Conservation (phyloP, 2,329 filamentous ascomycete species). For the Chaetomiaceae sp. region DNA sequence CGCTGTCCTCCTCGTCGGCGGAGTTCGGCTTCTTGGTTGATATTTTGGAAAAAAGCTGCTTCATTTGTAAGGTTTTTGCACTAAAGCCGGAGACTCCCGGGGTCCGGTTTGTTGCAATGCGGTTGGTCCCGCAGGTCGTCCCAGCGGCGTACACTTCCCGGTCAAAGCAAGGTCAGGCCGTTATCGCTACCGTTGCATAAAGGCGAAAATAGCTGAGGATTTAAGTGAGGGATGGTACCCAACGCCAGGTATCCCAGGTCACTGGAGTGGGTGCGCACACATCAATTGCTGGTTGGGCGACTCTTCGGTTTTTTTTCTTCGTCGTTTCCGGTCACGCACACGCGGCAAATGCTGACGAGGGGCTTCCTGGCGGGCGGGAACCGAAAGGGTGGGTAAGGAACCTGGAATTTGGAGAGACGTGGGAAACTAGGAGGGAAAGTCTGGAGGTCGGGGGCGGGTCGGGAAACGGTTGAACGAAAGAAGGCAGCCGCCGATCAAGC, state of each 20-base stretch:
- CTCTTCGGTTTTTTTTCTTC: conserved; percentile 6
- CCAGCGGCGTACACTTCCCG: conserved; percentile 21
- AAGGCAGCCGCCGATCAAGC: conserved; percentile 15
- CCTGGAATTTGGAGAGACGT: not conserved
- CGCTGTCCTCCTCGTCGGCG: conserved; percentile 33
- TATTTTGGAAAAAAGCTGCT: conserved; percentile 49
- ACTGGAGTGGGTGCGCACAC: conserved; percentile 10
- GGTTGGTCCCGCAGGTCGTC: conserved; percentile 19
- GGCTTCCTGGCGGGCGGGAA: conserved; percentile 2
- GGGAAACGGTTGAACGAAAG: conserved; percentile 10
- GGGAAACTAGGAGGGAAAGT: conserved; percentile 8
- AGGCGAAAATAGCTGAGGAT: conserved; percentile 21
- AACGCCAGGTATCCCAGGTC: conserved; percentile 13
- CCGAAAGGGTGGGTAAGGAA: not conserved
- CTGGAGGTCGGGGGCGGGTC: conserved; percentile 13
- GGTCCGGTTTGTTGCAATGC: conserved; percentile 21
- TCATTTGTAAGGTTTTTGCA: conserved; percentile 36
- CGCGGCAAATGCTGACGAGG: conserved; percentile 5
- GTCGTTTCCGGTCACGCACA: too few relatives aligned
- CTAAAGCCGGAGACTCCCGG: conserved; percentile 17
- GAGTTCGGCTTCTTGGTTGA: conserved; percentile 35
- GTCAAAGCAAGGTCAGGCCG: conserved; percentile 21
- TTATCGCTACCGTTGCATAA: conserved; percentile 22
- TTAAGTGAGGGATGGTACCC: conserved; percentile 16
- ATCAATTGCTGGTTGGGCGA: conserved; percentile 4